A percentile compares a stretch with the other conserved stretches of the same genome.
These are phyloP conservation scores for Boletellus emodensis DNA, from an alignment of 768 basidiomycete species.

Conservation along the genomic window DNA sequence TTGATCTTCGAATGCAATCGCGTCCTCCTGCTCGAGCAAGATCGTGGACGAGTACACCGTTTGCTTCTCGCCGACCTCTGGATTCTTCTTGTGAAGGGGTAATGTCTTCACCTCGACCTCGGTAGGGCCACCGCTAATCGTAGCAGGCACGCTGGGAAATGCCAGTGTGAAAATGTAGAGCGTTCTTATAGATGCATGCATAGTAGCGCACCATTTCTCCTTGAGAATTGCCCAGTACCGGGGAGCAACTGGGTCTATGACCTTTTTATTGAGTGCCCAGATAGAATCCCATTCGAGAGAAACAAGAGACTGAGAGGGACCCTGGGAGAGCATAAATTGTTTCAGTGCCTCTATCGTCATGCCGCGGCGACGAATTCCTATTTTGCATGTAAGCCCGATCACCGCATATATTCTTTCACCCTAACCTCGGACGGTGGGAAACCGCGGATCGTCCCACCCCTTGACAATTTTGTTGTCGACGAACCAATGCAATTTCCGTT, in stretches of 20 bases:
- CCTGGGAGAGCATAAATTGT: slow-evolving; percentile 94
- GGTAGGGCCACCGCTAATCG: slow-evolving; percentile 64
- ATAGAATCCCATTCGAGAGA: slow-evolving; percentile 98
- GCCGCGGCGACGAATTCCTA: slow-evolving; percentile 91
- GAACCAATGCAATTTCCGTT: slow-evolving; percentile 97
- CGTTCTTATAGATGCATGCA: background rate
- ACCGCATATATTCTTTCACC: slow-evolving; percentile 3
- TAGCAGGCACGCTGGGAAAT: slow-evolving; percentile 68
- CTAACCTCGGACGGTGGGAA: slow-evolving; percentile 95
- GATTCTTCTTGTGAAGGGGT: slow-evolving; percentile 96
- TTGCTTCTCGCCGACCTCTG: slow-evolving; percentile 86
- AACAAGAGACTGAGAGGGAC: slow-evolving; percentile 90
- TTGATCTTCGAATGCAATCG: slow-evolving; percentile 79
- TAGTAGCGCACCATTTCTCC: slow-evolving; percentile 38
- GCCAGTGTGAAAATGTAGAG: background rate
- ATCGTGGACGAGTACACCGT: slow-evolving; percentile 79
- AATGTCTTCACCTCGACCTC: slow-evolving; percentile 60
- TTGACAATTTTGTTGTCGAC: slow-evolving; percentile 83
- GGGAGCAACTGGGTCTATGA: slow-evolving; percentile 94
- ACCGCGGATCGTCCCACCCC: slow-evolving; percentile 98
- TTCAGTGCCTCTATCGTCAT: slow-evolving; percentile 92
- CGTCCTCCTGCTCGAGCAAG: slow-evolving; percentile 91
- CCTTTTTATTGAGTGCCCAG: slow-evolving; percentile 94
- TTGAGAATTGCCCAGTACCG: slow-evolving; percentile 84
- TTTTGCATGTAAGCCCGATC: slow-evolving; percentile 2